Conservation (phyloP, 2,329 filamentous ascomycete species). For the Diaporthe destruens region DNA sequence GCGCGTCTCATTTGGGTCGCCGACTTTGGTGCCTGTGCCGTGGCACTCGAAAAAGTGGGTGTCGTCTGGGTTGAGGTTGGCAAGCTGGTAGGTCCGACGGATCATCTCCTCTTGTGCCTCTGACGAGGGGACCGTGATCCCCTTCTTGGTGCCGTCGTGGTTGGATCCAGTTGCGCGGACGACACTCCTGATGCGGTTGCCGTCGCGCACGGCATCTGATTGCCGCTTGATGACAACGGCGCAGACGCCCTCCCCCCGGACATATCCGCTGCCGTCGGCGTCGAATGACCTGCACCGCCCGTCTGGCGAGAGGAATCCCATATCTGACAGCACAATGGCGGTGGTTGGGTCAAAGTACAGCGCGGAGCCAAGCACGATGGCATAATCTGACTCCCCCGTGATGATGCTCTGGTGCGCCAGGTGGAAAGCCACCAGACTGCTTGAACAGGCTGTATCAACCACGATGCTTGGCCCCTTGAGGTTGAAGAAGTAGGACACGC, state of each 20-base stretch:
- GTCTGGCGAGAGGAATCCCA: constrained; percentile 54
- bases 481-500: constrained; percentile 58
- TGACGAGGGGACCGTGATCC: constrained; percentile 59
- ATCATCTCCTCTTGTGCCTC: constrained; percentile 59
- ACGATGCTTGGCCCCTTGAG: constrained; percentile 56
- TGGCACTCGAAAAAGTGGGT: constrained; percentile 30
- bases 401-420: constrained; percentile 52
- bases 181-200: constrained; percentile 54
- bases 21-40: constrained; percentile 44
- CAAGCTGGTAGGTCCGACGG: constrained; percentile 23
- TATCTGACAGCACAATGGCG: constrained; percentile 50
- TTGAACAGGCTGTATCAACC: constrained; percentile 61
- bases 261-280: constrained; percentile 61
- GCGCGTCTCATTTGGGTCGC: constrained; percentile 48
- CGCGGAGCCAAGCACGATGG: constrained; percentile 52
- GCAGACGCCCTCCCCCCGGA: constrained; percentile 61
- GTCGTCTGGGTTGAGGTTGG: constrained; percentile 47
- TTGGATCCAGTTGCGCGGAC: constrained; percentile 53
- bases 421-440: constrained; percentile 57
- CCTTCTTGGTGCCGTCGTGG: constrained; percentile 54
- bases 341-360: constrained; percentile 52
- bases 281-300: constrained; percentile 59
- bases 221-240: constrained; percentile 59
- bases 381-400: constrained; percentile 48
- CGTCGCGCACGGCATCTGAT: constrained; percentile 55